Evolutionary conservation across 495 filamentous ascomycete species (phyloP), one percentile per base, ranked within the genome.

Genomic region (Emericellopsis terricola): DNA sequence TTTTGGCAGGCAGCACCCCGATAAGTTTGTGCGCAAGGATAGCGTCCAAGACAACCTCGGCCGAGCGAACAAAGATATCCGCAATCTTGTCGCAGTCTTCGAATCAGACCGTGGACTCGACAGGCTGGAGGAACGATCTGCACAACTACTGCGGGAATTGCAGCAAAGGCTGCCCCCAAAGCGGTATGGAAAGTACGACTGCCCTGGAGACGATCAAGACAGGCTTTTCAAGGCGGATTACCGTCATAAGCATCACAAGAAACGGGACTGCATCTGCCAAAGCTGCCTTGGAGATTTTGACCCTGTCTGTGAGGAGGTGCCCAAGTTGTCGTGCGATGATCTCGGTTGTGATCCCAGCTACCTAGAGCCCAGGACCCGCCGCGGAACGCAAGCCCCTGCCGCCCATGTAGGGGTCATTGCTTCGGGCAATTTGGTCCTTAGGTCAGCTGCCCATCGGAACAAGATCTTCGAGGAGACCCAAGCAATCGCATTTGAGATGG

Each of bases 401-500:
- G n/a, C 15, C 28, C 15, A 13, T 14, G 35, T 48, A 18, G 49
- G 49, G 8, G 28, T 31, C 3, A 35, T 53, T 8, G 46, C 38
- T 15, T 54, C 44, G n/a, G 41, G 49, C 8, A 47, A 54, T 18
- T 41, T 31, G 19, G 41, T 54, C 1, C 45, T 54, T 33, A 50
- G 43, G 34, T 49, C 44, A 7, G 46, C 40, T 3, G 13, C 35
- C 13, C 16, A 48, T 17, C 43, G 50, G 15, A 46, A 55, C 14
- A 14, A 15, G 8, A 31, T 48, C 8, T 43, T 46, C 8, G 8
- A 15, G 15, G 2, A 26, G 8, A 3, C 20, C 2, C 27, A 45
- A 11, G 34, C 59, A 7, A 54, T 60, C 23, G 53, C 39, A 3
- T 56, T 62, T 26, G 57, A 62, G 36, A 61, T 60, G 55, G 56